These are phyloP conservation scores for Fusarium siculi DNA, from an alignment of 2,329 filamentous ascomycete species.

Conservation along the genomic window DNA sequence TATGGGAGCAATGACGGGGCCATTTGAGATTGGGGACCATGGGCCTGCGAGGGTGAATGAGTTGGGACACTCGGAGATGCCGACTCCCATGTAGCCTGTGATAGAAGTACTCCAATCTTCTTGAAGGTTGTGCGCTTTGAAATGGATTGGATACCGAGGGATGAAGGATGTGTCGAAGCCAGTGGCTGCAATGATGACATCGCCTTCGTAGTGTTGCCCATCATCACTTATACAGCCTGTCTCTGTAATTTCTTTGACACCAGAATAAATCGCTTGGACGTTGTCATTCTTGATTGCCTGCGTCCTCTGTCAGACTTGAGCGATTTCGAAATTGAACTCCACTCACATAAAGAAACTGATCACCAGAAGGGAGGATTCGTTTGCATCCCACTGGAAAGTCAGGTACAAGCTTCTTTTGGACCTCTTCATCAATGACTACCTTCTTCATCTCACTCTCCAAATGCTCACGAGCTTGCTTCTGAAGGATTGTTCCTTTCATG, in stretches of 20 bases:
- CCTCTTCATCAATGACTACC: not conserved
- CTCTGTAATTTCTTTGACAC: constrained; percentile 1
- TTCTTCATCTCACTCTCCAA: constrained; percentile 15
- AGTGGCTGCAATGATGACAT: constrained; percentile 12
- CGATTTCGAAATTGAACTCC: rapidly evolving
- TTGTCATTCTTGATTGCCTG: constrained; percentile 5
- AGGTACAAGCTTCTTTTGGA: constrained; percentile 2
- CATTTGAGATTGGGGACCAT: constrained; percentile 19
- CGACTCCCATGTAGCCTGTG: constrained; percentile 21
- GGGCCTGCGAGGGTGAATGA: constrained; percentile 17
- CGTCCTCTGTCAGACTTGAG: not conserved
- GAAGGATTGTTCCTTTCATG: constrained; percentile 10
- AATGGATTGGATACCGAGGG: constrained; percentile 9
- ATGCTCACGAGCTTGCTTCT: constrained; percentile 5
- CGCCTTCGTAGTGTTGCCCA: not conserved
- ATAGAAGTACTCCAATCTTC: constrained; percentile 12
- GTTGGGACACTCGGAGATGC: constrained; percentile 16
- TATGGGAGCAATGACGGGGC: constrained; percentile 18
- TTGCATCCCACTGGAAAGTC: constrained; percentile 17
- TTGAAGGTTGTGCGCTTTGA: constrained; percentile 14
- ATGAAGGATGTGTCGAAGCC: constrained; percentile 17
- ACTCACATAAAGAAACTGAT: constrained; percentile 11
- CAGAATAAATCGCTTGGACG: not conserved
- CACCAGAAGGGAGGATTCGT: constrained; percentile 10
- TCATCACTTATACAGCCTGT: constrained; percentile 12